Conservation (phyloP, 1,139 yeast genomes). For the Debaryomyces nepalensis region DNA sequence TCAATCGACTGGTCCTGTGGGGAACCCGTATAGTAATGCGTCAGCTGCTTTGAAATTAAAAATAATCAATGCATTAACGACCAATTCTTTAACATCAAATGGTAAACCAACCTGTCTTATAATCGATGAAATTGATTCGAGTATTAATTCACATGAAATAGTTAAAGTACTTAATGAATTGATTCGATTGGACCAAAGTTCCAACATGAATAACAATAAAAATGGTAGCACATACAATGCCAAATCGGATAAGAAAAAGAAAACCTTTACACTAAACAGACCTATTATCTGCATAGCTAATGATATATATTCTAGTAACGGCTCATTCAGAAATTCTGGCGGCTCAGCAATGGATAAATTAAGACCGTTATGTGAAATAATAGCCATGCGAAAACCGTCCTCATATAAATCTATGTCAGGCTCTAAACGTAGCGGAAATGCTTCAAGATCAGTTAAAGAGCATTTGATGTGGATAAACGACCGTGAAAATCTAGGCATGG, state of each 20-base stretch:
- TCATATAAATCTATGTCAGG: slow-evolving; percentile 48
- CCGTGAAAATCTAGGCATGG: slow-evolving; percentile 37
- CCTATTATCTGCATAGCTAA: slow-evolving; percentile 95
- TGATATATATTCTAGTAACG: slow-evolving; percentile 68
- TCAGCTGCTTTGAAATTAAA: slow-evolving; percentile 46
- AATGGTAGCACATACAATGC: slow-evolving; percentile 11
- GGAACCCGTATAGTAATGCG: slow-evolving; percentile 25
- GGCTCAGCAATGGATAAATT: slow-evolving; percentile 65
- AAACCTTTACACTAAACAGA: slow-evolving; percentile 56
- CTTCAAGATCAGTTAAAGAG: slow-evolving; percentile 46
- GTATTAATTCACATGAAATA: slow-evolving; percentile 75
- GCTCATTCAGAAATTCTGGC: slow-evolving; percentile 24
- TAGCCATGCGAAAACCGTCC: slow-evolving; percentile 64
- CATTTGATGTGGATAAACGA: slow-evolving; percentile 39
- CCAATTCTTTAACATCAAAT: slow-evolving; percentile 56
- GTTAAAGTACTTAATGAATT: slow-evolving; percentile 69
- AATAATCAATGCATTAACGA: slow-evolving; percentile 70
- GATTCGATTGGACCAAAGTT: slow-evolving; percentile 60
- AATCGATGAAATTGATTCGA: slow-evolving; percentile 91
- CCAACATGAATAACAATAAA: slow-evolving; percentile 30
- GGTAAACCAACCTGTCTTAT: slow-evolving; percentile 79
- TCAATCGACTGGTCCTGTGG: slow-evolving; percentile 22
- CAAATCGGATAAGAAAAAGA: slow-evolving; percentile 29
- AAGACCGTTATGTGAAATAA: slow-evolving; percentile 72
- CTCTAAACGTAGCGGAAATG: slow-evolving; percentile 37